Base-by-base conservation (phyloP, 2,329 filamentous ascomycete genomes). In the Colletotrichum echinochloae region DNA sequence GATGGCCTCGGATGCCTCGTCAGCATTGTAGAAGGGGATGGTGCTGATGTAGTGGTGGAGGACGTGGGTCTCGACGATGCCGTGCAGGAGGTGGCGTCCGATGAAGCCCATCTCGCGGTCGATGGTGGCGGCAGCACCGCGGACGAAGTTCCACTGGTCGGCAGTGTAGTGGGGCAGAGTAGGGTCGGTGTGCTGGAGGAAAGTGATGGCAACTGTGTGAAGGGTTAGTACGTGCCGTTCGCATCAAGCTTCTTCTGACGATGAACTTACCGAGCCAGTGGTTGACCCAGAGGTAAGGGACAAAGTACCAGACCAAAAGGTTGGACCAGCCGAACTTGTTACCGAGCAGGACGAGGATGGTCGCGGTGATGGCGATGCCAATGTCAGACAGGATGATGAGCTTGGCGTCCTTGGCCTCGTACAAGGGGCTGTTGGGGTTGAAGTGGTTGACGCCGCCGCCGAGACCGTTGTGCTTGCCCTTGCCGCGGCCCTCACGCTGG, bases 41-140 rank as follows among this genome's bases (percentile, higher is more conserved):
- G 90, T 94, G 83, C 92, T 95, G 81, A 98, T 90, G 83, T 97
- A 98, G 89, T 98, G 95, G 87, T 98, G 95, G 72, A 97, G 92
- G 71, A 98, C 95, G 84, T 98, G 95, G 59, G 95, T 98, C 87
- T 98, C 95, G 81, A 98, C 92, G 82, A 98, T 98, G 78, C 95
- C 95, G 87, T 98, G 95, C 81, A 98, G 87, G 72, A 98, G 88
- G 76, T 92, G 88, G 77, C 94, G 94, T 71, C 95, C 95, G 79
- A 98, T 91, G 87, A 98, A 98, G 73, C 95, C 95, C 79, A 98
- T 97, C 82, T 98, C 95, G 77, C 95, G 95, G 80, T 98, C 95
- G 77, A 98, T 97, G 73, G 95, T 98, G 69, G 95, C 95, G 70
- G 94, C 95, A 68, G 95, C 95, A 77, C 95, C 95, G 75, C 95